Base-by-base conservation (phyloP, 2,329 filamentous ascomycete species). In the Microdochium nivale region DNA sequence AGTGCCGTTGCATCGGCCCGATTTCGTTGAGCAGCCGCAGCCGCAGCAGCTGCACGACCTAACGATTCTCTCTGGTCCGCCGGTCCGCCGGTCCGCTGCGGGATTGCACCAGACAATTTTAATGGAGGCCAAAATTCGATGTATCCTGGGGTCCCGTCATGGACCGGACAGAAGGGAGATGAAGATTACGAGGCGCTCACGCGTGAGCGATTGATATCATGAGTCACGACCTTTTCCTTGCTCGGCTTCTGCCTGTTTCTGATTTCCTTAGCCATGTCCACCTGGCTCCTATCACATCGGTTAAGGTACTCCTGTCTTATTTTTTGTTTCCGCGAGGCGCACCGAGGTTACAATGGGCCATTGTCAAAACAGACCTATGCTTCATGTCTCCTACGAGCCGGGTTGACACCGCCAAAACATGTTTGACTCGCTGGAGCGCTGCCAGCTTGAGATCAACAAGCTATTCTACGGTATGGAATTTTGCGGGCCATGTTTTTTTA, bases 1-100 rank as follows among this genome's bases (percentile, higher is more conserved):
- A 72, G 70, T 52, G 65, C 66, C 52, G 68, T 67, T 2, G 72
- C 75, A 9, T 63, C 67, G 24, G 64, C 65, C 23, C 69, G 71
- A 32, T 75, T 74, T 58, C 70, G 69, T 52, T 68, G 54, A 67
- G 21, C n/a, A 7, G 40, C 19, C 19, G 11, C 5, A 24, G 13
- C 40, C 3, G 7, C 16, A 7, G 3, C 11, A 16, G 7, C 7
- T 16, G 16, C 11, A 37, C 33, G n/a, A 37, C 11, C 4, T 4
- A 14, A 4, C 11, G 14, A 8, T 14, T 37, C 33, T 16, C 16
- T 14, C n/a, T 37, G 33, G 11, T 19, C n/a, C 33, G 33, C 13
- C 33, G 16, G 4, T 37, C 33, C 33, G 33, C 13, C 33, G 16
- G 4, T 37, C 33, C 33, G 14, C 13, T 14, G n/a, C 11, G 11